Conservation (phyloP, 768 basidiomycete genomes). For the Lentinula detonsa region DNA sequence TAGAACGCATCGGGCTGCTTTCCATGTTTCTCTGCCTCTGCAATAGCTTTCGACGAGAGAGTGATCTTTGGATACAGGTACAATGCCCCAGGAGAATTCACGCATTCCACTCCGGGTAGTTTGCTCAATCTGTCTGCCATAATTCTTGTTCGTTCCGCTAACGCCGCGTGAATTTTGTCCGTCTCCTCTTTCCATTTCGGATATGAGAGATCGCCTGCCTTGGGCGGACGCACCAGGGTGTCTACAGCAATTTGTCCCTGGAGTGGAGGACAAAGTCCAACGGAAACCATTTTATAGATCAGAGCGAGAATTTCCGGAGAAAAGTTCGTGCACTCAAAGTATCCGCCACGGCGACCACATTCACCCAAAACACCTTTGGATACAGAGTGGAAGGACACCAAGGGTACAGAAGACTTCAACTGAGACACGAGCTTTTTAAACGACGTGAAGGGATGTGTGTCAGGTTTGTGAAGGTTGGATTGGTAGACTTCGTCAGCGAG, state of each 20-base stretch:
- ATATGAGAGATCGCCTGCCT: constrained; percentile 69
- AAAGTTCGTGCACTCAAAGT: constrained; percentile 90
- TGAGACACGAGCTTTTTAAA: constrained; percentile 85
- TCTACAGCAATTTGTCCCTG: constrained; percentile 93
- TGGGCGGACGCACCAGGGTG: constrained; percentile 87
- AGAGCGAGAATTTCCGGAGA: constrained; percentile 69
- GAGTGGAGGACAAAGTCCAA: constrained; percentile 85
- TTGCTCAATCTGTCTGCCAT: constrained; percentile 80
- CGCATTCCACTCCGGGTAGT: constrained; percentile 86
- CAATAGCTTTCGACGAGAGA: constrained; percentile 66
- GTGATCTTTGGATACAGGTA: constrained; percentile 88
- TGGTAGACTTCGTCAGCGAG: constrained; percentile 99
- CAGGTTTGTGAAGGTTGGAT: constrained; percentile 72
- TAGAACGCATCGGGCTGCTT: constrained; percentile 91
- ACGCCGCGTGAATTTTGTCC: constrained; percentile 66
- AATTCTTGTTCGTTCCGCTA: constrained; percentile 58
- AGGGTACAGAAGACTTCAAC: constrained; percentile 65
- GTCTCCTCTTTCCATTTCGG: constrained; percentile 81
- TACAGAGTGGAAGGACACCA: constrained; percentile 96
- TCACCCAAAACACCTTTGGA: constrained; percentile 96
- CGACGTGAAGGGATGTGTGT: constrained; percentile 74
- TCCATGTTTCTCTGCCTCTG: constrained; percentile 63
- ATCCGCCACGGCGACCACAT: constrained; percentile 95
- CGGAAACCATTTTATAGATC: constrained; percentile 95
- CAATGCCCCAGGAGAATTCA: constrained; percentile 85